Conservation (phyloP, 2,329 filamentous ascomycete genomes). For the Nothopassalora personata region DNA sequence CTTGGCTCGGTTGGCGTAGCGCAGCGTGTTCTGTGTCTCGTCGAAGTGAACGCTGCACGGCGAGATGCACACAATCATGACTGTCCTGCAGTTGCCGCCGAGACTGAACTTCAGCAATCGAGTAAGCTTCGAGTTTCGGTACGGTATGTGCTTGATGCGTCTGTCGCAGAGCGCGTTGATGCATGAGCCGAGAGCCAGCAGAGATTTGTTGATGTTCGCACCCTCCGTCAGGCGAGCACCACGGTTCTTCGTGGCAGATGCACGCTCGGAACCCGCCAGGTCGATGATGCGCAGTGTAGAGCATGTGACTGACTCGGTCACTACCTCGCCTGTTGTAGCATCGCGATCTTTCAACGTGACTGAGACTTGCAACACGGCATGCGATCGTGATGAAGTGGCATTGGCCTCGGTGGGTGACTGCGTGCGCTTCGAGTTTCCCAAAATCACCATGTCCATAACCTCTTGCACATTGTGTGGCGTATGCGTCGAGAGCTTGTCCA, state of each 20-base stretch:
- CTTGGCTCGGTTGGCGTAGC: conserved; percentile 96
- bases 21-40: conserved; percentile 94
- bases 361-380: conserved; percentile 96
- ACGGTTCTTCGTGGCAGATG: conserved; percentile 92
- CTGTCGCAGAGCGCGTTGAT: conserved; percentile 97
- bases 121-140: conserved; percentile 95
- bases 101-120: conserved; percentile 93
- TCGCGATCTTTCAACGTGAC: conserved; percentile 91
- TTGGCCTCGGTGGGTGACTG: conserved; percentile 97
- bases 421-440: conserved; percentile 88
- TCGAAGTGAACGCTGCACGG: conserved; percentile 96
- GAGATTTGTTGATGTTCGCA: conserved; percentile 98
- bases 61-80: conserved; percentile 99
- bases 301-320: conserved; percentile 83
- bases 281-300: conserved; percentile 98
- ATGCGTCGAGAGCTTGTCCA: conserved; percentile 85
- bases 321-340: conserved; percentile 62
- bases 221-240: conserved; percentile 88
- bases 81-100: conserved; percentile 95
- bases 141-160: conserved; percentile 90
- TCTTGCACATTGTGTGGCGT: conserved; percentile 86
- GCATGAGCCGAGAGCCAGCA: conserved; percentile 89
- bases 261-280: conserved; percentile 89
- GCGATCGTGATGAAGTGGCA: conserved; percentile 92
- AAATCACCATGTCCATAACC: conserved; percentile 99